phyloP scores from a whole-genome alignment of 2,329 filamentous ascomycete genomes.

The Fusarium kyushuense region DNA sequence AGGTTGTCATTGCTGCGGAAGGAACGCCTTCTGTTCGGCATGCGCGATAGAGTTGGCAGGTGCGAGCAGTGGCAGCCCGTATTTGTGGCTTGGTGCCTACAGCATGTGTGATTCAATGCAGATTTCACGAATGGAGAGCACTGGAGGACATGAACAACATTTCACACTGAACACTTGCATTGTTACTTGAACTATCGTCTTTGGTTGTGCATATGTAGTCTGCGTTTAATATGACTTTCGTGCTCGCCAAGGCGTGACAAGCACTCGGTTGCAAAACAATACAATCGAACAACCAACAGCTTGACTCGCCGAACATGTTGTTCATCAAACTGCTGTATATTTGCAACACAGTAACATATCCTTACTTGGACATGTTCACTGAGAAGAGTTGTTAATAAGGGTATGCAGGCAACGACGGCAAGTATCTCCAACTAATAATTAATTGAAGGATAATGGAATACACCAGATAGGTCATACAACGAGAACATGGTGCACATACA shows the following conservation, averaged over 20 bases:
- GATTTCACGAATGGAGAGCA: background rate
- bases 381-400: background rate
- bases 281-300: background rate
- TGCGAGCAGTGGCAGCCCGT: conserved; percentile 34
- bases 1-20: background rate
- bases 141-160: background rate
- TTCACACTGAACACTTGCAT: background rate
- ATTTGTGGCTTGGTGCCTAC: conserved; percentile 24
- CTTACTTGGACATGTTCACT: background rate
- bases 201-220: background rate
- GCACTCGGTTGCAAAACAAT: background rate
- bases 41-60: conserved; percentile 31
- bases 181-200: background rate
- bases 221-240: background rate
- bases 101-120: conserved; percentile 11
- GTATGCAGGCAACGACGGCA: background rate
- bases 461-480: background rate
- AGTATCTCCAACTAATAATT: background rate
- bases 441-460: background rate
- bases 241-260: conserved; percentile 1
- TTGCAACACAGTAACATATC: background rate
- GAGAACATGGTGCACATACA: background rate
- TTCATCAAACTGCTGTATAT: background rate
- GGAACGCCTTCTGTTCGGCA: conserved; percentile 10
- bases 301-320: background rate